Conservation (phyloP, 1,284 basidiomycete genomes). For the Irpex lacteus region DNA sequence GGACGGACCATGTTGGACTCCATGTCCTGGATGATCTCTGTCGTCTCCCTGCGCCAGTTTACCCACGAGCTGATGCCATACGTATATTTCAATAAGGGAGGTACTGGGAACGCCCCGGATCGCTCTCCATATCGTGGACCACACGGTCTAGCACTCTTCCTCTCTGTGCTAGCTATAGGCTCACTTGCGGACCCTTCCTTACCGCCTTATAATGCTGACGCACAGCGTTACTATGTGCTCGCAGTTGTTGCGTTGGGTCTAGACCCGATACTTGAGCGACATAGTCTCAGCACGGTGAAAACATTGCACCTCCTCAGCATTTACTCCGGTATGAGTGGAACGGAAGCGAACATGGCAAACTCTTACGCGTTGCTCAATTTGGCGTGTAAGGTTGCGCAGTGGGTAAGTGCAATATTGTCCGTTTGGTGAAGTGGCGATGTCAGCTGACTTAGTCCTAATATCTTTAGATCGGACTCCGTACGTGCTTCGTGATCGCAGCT, state of each 20-base stretch:
- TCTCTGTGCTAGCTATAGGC: conserved; percentile 49
- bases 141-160: conserved; percentile 49
- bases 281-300: conserved; percentile 46
- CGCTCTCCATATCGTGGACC: conserved; percentile 34
- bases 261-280: conserved; percentile 37
- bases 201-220: conserved; percentile 48
- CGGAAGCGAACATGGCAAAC: conserved; percentile 46
- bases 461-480: conserved; percentile 47
- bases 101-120: conserved; percentile 13
- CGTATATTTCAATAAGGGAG: conserved; percentile 31
- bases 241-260: conserved; percentile 45
- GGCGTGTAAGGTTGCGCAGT: conserved; percentile 42
- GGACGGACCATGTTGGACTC: conserved; percentile 44
- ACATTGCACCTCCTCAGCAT: conserved; percentile 50
- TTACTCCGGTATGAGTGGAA: conserved; percentile 51
- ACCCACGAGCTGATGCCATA: conserved; percentile 43
- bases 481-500: conserved; percentile 16
- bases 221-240: conserved; percentile 52
- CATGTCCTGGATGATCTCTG: conserved; percentile 53
- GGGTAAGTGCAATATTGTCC: conserved; percentile 31
- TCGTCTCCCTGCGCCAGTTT: conserved; percentile 43
- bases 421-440: not conserved
- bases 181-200: conserved; percentile 46
- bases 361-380: conserved; percentile 45
- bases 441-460: not conserved